These are phyloP conservation scores for Rhinocladiella similis DNA, from an alignment of 2,329 filamentous ascomycete species.

Conservation along the genomic window DNA sequence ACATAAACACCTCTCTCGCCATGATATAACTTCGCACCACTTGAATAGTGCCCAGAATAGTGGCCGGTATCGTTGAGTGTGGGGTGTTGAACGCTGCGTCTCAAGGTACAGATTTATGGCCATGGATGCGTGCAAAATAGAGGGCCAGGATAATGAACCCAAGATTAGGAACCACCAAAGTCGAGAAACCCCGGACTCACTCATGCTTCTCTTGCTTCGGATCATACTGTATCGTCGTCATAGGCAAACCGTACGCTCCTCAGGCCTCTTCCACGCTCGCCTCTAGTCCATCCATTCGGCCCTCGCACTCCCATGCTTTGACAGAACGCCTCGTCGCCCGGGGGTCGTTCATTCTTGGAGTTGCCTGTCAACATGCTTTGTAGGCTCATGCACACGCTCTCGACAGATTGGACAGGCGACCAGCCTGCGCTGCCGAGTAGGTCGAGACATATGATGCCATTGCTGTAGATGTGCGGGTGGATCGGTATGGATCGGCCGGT, in stretches of 20 bases:
- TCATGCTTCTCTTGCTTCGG: neutral
- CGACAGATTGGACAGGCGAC: conserved; percentile 95
- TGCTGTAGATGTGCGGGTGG: conserved; percentile 97
- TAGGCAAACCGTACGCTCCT: conserved; percentile 92
- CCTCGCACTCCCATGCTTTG: conserved; percentile 34
- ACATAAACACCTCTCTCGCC: too few species aligned
- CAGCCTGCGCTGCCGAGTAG: conserved; percentile 84
- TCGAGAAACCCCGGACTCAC: neutral
- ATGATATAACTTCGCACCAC: too few species aligned
- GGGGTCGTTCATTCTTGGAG: conserved; percentile 83
- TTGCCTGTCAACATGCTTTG: conserved; percentile 99
- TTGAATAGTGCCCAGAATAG: too few species aligned
- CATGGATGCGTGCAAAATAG: too few species aligned
- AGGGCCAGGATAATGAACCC: too few species aligned
- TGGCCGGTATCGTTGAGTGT: too few species aligned
- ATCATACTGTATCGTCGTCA: conserved; percentile 77
- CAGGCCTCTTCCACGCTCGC: conserved; percentile 70
- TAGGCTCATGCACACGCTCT: conserved; percentile 94
- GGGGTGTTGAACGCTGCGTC: too few species aligned
- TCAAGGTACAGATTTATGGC: too few species aligned
- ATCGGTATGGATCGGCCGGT: conserved; percentile 71
- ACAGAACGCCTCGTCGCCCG: conserved; percentile 88
- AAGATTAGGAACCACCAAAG: too few species aligned
- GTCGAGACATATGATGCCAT: conserved; percentile 97
- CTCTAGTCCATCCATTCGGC: conserved; percentile 27